Evolutionary conservation across 2,329 filamentous ascomycete genomes (phyloP).

Genomic region (Samsoniella hepiali): DNA sequence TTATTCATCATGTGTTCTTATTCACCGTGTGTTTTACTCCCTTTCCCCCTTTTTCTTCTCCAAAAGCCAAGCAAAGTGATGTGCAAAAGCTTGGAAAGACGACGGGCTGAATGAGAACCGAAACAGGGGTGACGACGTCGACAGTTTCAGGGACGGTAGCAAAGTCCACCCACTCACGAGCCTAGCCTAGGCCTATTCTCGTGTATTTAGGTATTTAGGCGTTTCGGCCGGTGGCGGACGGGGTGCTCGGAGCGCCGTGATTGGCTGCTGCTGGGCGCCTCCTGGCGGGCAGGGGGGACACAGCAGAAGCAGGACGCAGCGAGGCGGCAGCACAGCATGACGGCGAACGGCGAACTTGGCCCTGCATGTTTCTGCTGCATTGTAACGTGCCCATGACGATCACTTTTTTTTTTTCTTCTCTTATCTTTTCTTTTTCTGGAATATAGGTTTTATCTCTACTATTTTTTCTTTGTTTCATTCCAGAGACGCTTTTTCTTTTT

Average conservation of each 20-base stretch:
- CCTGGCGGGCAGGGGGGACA: not conserved
- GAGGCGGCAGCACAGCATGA: no score
- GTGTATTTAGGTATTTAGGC: no score
- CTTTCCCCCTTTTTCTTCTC: not conserved
- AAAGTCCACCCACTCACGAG: not conserved
- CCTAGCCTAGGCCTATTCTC: no score
- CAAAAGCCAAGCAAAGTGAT: no score
- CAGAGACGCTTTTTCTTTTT: not conserved
- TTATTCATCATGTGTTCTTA: no score
- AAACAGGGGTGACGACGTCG: not conserved
- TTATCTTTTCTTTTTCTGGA: not conserved
- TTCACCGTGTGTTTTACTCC: not conserved
- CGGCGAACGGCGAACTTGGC: not conserved
- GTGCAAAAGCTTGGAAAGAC: no score
- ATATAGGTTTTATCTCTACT: not conserved
- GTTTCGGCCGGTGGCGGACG: not conserved
- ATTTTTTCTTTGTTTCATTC: not conserved
- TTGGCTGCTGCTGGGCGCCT: not conserved
- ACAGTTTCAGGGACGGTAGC: not conserved
- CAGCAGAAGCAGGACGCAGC: no score
- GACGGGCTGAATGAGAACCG: not conserved
- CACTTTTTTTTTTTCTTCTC: not conserved
- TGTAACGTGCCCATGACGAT: slow-evolving; percentile 2
- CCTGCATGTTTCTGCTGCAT: not conserved
- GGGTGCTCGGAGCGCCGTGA: not conserved